Conservation (phyloP, 2,329 filamentous ascomycete species). For the Penicillium sp. region DNA sequence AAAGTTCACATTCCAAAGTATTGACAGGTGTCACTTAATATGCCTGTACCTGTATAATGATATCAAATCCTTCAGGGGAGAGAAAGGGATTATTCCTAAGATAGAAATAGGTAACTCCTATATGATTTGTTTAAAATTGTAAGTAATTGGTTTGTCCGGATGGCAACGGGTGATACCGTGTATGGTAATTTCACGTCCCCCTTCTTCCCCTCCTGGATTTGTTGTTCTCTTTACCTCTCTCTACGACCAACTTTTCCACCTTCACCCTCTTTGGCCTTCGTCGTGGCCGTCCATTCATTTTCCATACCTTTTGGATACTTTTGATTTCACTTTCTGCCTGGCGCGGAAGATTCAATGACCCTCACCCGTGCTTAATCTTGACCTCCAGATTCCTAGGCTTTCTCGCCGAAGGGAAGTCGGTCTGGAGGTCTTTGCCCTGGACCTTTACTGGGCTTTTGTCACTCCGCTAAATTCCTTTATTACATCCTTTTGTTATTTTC, state of each 20-base stretch:
- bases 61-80: neutral
- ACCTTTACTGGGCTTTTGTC: conserved; percentile 12
- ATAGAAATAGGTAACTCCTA: neutral
- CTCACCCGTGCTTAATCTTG: conserved; percentile 17
- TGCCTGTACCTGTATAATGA: neutral
- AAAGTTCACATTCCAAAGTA: neutral
- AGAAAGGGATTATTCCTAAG: neutral
- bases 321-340: conserved; percentile 20
- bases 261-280: conserved; percentile 20
- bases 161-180: conserved; percentile 2
- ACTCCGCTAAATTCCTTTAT: conserved; percentile 11
- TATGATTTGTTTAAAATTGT: neutral
- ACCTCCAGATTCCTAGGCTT: conserved; percentile 27
- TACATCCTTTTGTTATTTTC: conserved; percentile 3
- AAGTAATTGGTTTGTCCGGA: neutral
- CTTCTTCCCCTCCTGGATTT: conserved; percentile 9
- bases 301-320: conserved; percentile 3
- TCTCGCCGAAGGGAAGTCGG: conserved; percentile 22
- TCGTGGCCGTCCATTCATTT: conserved; percentile 29
- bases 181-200: neutral
- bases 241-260: conserved; percentile 17
- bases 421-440: conserved; percentile 27
- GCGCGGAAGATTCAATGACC: conserved; percentile 29
- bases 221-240: conserved; percentile 13
- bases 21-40: conserved; percentile 2